Evolutionary conservation across 1,284 basidiomycete genomes (phyloP), one percentile per base, ranked within the genome.

Genomic region (Fomitiporia mediterranea): DNA sequence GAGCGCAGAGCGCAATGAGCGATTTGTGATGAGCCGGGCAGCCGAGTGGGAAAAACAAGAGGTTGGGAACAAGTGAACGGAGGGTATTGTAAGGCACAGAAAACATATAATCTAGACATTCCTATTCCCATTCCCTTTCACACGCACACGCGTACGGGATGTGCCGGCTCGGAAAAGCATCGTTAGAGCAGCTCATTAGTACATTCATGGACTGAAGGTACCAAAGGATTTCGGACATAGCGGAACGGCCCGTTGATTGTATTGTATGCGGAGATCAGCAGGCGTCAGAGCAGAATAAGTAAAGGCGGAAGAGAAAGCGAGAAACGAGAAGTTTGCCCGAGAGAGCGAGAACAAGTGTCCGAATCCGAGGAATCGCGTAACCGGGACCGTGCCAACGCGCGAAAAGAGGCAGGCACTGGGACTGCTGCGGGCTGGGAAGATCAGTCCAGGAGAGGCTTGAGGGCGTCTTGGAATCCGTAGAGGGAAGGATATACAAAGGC

Each of bases 341-440:
- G 32, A 34, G 32, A 34, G 13, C 32, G 32, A 34, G 32, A 34
- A 34, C 6, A 34, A 13, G 13, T 13, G 13, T 3, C 43, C 25
- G 43, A 11, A 15, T 27, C 44, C 13, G 25, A 17, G 7, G 27
- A 13, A 51, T 38, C 37, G 35, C 21, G 15, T 25, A 40, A 13
- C 13, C 37, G 37, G 15, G 30, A 38, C 37, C 38, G 50, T 19
- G 30, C 28, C 27, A 27, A 51, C 19, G 42, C 27, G 25, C 27
- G 51, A 37, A 27, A 30, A 40, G 17, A 19, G 19, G 38, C 23
- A 51, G 19, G 38, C 23, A 51, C 37, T 6, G 25, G 37, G 39
- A 17, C n/a, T n/a, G n/a, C n/a, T n/a, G n/a, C n/a, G 21, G 17
- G 15, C 39, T 53, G 51, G 40, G 39, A 53, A 43, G 30, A 53